These are phyloP conservation scores for Fusarium oligoseptatum DNA, from an alignment of 2,329 filamentous ascomycete genomes.

Conservation along the genomic window DNA sequence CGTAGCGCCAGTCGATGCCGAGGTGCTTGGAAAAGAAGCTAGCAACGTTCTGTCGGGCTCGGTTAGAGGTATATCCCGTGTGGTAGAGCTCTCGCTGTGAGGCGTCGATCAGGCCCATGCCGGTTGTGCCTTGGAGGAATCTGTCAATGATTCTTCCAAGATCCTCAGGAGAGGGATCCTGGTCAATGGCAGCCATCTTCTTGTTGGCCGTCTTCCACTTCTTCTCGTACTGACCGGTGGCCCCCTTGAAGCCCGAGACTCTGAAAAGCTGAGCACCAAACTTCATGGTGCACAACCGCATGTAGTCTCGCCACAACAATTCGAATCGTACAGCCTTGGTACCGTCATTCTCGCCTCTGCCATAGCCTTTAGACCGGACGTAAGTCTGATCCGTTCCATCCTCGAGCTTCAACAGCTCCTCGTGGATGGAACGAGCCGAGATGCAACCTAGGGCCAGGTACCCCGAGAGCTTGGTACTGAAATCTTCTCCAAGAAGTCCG, in stretches of 20 bases:
- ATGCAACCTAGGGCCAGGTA: conserved; percentile 80
- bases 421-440: conserved; percentile 79
- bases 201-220: conserved; percentile 64
- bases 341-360: conserved; percentile 78
- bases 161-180: conserved; percentile 58
- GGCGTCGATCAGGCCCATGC: conserved; percentile 83
- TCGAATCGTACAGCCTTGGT: conserved; percentile 79
- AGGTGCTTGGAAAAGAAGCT: conserved; percentile 81
- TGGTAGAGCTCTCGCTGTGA: conserved; percentile 79
- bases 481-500: conserved; percentile 76
- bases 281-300: conserved; percentile 80
- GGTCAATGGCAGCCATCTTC: conserved; percentile 49
- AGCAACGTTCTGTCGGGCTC: conserved; percentile 82
- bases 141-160: conserved; percentile 66
- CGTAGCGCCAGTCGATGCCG: conserved; percentile 82
- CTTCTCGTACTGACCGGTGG: conserved; percentile 55
- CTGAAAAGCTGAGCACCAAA: conserved; percentile 75
- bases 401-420: conserved; percentile 76
- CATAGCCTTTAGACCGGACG: conserved; percentile 67
- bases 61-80: conserved; percentile 84
- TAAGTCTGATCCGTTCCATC: conserved; percentile 65
- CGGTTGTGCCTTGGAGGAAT: conserved; percentile 76
- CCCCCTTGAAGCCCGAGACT: conserved; percentile 71
- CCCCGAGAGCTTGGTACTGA: conserved; percentile 81
- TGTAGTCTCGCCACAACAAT: conserved; percentile 84